Conservation (phyloP, 2,329 filamentous ascomycete species). For the Ascochyta fabae region DNA sequence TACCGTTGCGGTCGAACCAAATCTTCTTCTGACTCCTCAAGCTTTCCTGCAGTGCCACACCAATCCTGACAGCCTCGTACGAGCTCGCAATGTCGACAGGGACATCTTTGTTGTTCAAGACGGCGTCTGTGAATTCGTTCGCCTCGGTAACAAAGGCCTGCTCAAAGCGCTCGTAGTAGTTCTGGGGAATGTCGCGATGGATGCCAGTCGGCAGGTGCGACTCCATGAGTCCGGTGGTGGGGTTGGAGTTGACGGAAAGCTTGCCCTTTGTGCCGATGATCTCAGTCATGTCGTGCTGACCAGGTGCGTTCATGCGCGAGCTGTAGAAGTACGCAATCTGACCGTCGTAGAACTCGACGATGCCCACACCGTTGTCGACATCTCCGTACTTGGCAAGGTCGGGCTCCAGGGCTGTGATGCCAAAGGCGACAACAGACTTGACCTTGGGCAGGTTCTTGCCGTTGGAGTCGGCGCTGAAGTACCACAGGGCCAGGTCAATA, state of each 20-base stretch:
- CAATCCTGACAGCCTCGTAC: constrained; percentile 67
- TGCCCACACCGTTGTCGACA: constrained; percentile 67
- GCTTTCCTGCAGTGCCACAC: constrained; percentile 56
- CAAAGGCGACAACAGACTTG: constrained; percentile 63
- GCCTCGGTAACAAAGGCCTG: constrained; percentile 69
- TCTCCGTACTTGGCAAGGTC: constrained; percentile 65
- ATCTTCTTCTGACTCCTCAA: constrained; percentile 55
- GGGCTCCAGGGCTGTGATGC: constrained; percentile 66
- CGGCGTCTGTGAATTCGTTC: constrained; percentile 66
- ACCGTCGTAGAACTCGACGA: constrained; percentile 70
- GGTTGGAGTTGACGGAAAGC: constrained; percentile 66
- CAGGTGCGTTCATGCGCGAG: constrained; percentile 70
- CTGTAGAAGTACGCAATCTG: constrained; percentile 70
- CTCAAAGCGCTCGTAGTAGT: constrained; percentile 69
- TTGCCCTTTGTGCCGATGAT: constrained; percentile 72
- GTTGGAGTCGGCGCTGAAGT: constrained; percentile 52
- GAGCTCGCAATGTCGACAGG: constrained; percentile 65
- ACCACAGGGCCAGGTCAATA: constrained; percentile 70
- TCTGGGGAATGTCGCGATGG: constrained; percentile 64
- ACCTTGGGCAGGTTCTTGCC: constrained; percentile 49
- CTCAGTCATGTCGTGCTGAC: constrained; percentile 71
- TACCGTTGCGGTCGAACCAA: constrained; percentile 63
- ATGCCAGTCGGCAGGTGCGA: constrained; percentile 62
- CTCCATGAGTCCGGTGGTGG: constrained; percentile 62
- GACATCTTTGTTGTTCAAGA: constrained; percentile 62